A percentile compares a stretch with the other conserved stretches of the same genome.
Conservation (phyloP, 805 yeast genomes). For the Tetrapisispora arboricola region DNA sequence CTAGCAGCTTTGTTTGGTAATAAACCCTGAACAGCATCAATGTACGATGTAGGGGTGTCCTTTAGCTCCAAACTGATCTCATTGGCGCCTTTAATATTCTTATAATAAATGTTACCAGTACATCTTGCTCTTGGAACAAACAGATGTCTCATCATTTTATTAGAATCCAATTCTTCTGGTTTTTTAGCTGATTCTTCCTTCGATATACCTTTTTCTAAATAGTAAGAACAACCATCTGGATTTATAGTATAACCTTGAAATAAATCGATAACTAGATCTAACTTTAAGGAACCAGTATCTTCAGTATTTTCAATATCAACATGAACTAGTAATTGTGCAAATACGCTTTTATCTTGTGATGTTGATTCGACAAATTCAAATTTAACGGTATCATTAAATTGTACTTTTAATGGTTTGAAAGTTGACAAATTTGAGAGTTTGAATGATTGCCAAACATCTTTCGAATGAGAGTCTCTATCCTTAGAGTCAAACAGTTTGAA, state of each 20-base stretch:
- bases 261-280: conserved; percentile 15
- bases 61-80: conserved; percentile 16
- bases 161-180: conserved; percentile 17
- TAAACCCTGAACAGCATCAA: conserved; percentile 86
- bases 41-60: conserved; percentile 45
- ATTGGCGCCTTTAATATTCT: conserved; percentile 4
- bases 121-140: conserved; percentile 73
- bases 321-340: background rate
- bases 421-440: conserved; percentile 26
- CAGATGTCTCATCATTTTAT: conserved; percentile 46
- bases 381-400: conserved; percentile 8
- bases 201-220: conserved; percentile 41
- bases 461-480: conserved; percentile 17
- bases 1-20: conserved; percentile 89
- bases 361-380: conserved; percentile 11
- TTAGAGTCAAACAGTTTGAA: conserved; percentile 32
- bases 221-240: conserved; percentile 60
- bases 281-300: conserved; percentile 7
- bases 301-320: conserved; percentile 6
- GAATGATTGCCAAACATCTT: conserved; percentile 39
- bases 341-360: conserved; percentile 2
- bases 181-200: background rate
- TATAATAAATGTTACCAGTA: conserved; percentile 41
- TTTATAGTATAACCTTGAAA: conserved; percentile 64
- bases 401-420: conserved; percentile 14